Evolutionary conservation across 495 filamentous ascomycete species (phyloP), one percentile per base, ranked within the genome.

Genomic region (Penicillium simplicissimum): DNA sequence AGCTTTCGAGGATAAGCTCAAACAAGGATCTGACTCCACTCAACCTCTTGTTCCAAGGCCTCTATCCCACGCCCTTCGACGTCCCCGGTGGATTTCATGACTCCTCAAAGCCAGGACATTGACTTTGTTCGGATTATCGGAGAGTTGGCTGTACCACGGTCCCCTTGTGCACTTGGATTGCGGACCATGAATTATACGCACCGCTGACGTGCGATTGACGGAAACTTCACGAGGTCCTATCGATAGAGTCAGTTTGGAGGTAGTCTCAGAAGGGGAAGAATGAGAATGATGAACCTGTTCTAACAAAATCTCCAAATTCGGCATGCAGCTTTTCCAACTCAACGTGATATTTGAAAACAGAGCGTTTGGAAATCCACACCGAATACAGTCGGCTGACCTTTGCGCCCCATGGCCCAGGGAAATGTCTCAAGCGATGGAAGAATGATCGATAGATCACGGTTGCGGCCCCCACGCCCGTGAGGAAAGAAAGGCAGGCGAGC

Each of bases 371-470:
- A 53, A 65, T 77, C 70, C 66, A 71, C 78, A n/a, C 33, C 10
- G 55, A 54, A 15, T 60, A 60, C 8, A 83, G 70, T 31, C 79
- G 80, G 8, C 71, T 72, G 57, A 85, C 60, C 59, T 67, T 60
- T 19, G 80, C 77, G 3, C 61, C n/a, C 21, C 67, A 59, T 1
- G 81, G 79, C 0, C 82, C 83, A 2, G 77, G 78, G 58, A 83
- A 83, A 9, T 59, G 57, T 14, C 75, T 65, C 4, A 84, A 64
- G 1, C 69, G 74, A 66, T 83, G 79, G 55, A 82, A 79, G 48
- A 73, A 76, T 11, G 64, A 17, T 1, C 83, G 76, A 58, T 84
- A 84, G 33, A 78, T 43, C 17, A 74, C 38, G n/a, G 84, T 79
- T 65, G 81, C 84, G 13, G 40, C 28, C 14, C 11, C 23, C 1